These are phyloP conservation scores for Coniella lustricola DNA, from an alignment of 2,329 filamentous ascomycete genomes.

Conservation along the genomic window DNA sequence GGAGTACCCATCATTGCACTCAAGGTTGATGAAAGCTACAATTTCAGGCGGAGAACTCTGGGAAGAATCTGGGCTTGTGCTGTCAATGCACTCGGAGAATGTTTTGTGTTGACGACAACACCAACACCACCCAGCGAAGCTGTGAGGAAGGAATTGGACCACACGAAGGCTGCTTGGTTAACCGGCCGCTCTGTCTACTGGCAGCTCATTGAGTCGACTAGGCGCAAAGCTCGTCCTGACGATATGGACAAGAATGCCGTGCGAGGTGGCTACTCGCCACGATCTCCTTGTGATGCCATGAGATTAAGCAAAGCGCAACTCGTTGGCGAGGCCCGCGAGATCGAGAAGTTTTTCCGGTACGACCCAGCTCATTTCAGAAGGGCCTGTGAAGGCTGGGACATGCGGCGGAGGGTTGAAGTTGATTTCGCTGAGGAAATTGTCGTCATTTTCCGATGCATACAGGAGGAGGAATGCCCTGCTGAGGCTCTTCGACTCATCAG, in stretches of 20 bases:
- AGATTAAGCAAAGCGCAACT: slow-evolving; percentile 64
- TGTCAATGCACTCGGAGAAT: slow-evolving; percentile 88
- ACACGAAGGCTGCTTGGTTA: slow-evolving; percentile 67
- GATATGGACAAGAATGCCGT: slow-evolving; percentile 62
- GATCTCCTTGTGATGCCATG: slow-evolving; percentile 69
- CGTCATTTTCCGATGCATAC: slow-evolving; percentile 65
- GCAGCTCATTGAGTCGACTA: slow-evolving; percentile 72
- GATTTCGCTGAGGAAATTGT: slow-evolving; percentile 81
- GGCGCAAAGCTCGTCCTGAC: slow-evolving; percentile 64
- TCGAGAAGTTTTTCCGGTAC: slow-evolving; percentile 66
- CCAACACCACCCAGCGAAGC: slow-evolving; percentile 50
- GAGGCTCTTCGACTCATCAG: slow-evolving; percentile 39
- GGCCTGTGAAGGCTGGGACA: slow-evolving; percentile 81
- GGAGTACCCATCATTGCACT: slow-evolving; percentile 87
- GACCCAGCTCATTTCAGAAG: slow-evolving; percentile 73
- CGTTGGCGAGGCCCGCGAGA: slow-evolving; percentile 69
- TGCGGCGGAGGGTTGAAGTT: slow-evolving; percentile 76
- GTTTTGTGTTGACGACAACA: slow-evolving; percentile 74
- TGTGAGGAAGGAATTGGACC: slow-evolving; percentile 40
- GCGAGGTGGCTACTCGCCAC: slow-evolving; percentile 72
- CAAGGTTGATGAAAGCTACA: slow-evolving; percentile 77
- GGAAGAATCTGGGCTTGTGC: slow-evolving; percentile 82
- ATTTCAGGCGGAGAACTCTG: slow-evolving; percentile 57
- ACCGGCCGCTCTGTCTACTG: slow-evolving; percentile 73
- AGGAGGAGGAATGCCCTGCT: slow-evolving; percentile 48